Percentiles rank a stretch among this genome's conserved stretches.
Evolutionary conservation across 176 grass and related monocot species (phyloP).

Genomic region (Triticum urartu): DNA sequence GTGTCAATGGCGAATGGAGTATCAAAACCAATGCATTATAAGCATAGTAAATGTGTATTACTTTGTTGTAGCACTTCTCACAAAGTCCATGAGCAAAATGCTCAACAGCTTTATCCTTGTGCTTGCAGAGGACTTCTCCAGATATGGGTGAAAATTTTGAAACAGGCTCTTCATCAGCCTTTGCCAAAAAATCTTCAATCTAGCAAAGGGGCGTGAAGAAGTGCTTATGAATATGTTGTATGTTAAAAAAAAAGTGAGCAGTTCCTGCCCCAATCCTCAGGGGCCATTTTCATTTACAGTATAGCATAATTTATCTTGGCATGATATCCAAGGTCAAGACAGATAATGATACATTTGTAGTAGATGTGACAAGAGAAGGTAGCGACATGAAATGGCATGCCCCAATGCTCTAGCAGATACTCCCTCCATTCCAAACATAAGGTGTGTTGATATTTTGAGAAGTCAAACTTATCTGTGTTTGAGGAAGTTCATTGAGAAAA

Average conservation of each 20-base stretch:
- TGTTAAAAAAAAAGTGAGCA: background rate
- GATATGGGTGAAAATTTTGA: constrained; percentile 44
- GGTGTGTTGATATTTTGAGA: no score
- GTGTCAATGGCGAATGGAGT: constrained; percentile 27
- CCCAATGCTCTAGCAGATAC: background rate
- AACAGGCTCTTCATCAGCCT: constrained; percentile 59
- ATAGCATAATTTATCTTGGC: constrained; percentile 1
- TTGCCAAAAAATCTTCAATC: constrained; percentile 83
- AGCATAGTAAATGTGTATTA: constrained; percentile 27
- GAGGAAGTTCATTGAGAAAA: no score
- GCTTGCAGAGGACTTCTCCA: constrained; percentile 84
- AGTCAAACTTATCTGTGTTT: no score
- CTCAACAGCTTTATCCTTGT: constrained; percentile 46
- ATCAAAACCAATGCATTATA: constrained; percentile 17
- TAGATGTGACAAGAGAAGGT: background rate
- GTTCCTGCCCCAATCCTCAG: background rate
- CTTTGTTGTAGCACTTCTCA: constrained; percentile 85
- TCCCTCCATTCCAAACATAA: no score
- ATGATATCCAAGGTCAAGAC: background rate
- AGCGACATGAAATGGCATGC: background rate
- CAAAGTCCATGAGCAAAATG: constrained; percentile 99
- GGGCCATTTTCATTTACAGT: background rate
- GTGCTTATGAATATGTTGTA: constrained; percentile 7
- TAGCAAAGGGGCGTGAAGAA: constrained; percentile 37
- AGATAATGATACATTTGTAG: background rate